Evolutionary conservation across 495 filamentous ascomycete genomes (phyloP).

Genomic region (Amorphotheca resinae): DNA sequence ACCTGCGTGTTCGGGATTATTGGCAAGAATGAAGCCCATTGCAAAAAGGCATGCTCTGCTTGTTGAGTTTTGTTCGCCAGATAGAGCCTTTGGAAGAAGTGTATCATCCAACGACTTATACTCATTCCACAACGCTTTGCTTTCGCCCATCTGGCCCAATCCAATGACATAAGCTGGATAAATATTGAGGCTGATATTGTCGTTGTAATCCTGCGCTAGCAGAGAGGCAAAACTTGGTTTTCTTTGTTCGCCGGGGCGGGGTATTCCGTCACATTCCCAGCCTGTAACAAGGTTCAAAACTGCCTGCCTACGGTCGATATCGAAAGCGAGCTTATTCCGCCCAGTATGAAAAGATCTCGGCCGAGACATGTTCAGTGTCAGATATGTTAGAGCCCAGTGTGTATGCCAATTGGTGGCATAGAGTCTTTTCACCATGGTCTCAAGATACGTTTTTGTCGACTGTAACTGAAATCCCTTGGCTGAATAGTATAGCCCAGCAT

Average conservation of each 20-base stretch:
- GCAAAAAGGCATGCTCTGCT: conserved; percentile 4
- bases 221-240: conserved; percentile 1
- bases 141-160: conserved; percentile 4
- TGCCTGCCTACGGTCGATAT: neutral
- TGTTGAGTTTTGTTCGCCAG: neutral
- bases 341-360: neutral
- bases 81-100: neutral
- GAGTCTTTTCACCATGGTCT: neutral
- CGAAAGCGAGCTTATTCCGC: neutral
- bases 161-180: conserved; percentile 1
- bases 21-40: conserved; percentile 4
- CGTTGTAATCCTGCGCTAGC: neutral
- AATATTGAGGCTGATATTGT: neutral
- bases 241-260: neutral
- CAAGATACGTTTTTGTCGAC: neutral
- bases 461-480: conserved; percentile 1
- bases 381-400: neutral
- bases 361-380: neutral
- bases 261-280: conserved; percentile 3
- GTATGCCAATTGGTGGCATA: neutral
- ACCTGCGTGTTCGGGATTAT: conserved; percentile 18
- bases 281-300: conserved; percentile 5
- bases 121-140: conserved; percentile 5
- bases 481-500: conserved; percentile 13
- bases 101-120: neutral